Conservation (phyloP, 257 asterid genomes). For the Orobanche coerulescens region DNA sequence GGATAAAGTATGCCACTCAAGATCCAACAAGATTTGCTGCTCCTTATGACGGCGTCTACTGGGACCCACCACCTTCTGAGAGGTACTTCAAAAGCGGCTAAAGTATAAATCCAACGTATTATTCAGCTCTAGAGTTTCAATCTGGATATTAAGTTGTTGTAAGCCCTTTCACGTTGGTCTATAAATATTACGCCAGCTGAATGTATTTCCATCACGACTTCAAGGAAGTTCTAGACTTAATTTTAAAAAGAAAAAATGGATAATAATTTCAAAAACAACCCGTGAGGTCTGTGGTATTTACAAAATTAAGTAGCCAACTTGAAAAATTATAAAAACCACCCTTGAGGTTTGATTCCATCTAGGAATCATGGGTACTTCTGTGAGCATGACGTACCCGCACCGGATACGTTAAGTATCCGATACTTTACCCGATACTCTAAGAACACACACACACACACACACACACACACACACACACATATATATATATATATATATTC, state of each 20-base stretch:
- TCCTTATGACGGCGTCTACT: constrained; percentile 92
- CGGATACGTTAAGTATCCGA: no score
- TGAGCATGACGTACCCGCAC: no score
- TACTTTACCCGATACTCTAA: no score
- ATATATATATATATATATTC: no score
- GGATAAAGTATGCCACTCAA: constrained; percentile 86
- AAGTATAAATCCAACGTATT: constrained; percentile 4
- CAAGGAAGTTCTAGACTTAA: constrained; percentile 1
- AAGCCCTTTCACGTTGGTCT: constrained; percentile 15
- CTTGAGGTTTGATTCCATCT: neutral
- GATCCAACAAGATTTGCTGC: constrained; percentile 83
- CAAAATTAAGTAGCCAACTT: no score
- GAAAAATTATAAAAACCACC: neutral
- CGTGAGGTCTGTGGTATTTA: neutral
- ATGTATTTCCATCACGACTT: constrained; percentile 10
- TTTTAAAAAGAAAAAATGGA: neutral
- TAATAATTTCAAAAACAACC: neutral
- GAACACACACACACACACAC: no score
- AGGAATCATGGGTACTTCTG: no score
- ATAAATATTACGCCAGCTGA: neutral
- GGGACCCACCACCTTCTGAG: constrained; percentile 88
- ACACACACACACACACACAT: no score
- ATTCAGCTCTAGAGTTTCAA: constrained; percentile 7
- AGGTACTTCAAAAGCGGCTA: constrained; percentile 40
- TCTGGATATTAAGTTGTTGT: constrained; percentile 13